Evolutionary conservation across 2,329 filamentous ascomycete species (phyloP).

Genomic region (Trichoderma simmonsii): DNA sequence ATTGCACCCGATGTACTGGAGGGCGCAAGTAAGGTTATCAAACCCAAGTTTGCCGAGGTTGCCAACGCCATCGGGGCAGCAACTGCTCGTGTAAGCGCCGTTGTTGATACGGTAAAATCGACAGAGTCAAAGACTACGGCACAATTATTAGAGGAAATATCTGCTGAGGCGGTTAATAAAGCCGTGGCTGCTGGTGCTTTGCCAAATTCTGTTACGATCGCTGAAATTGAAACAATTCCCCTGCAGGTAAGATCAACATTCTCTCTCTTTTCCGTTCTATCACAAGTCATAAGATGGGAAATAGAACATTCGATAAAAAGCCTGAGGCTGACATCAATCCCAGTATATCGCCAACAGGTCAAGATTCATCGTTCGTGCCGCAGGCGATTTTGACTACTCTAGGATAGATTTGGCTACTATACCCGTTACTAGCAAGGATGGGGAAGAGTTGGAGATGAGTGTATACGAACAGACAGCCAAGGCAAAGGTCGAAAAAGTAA

Average conservation of each 20-base stretch:
- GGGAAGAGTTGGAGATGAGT: not conserved
- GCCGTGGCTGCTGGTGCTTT: not conserved
- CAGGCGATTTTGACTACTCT: not conserved
- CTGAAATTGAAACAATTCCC: not conserved
- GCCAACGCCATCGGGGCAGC: not conserved
- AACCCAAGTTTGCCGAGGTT: not conserved
- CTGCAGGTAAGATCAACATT: not conserved
- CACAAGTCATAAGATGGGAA: not conserved
- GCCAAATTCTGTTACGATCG: not conserved
- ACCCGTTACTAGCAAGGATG: not conserved
- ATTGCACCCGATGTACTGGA: not conserved
- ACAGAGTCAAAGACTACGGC: not conserved
- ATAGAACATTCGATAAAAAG: no score
- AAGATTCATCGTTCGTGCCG: not conserved
- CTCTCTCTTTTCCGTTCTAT: not conserved
- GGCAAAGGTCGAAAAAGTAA: not conserved
- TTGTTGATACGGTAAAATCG: not conserved
- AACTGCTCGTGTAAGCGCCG: not conserved
- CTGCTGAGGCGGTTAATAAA: not conserved
- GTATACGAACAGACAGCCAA: not conserved
- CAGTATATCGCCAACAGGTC: not conserved
- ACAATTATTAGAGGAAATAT: not conserved
- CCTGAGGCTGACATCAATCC: not conserved
- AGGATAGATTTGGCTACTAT: not conserved
- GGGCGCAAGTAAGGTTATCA: not conserved